These are phyloP conservation scores for Yamadazyma spencermartinsiae DNA, from an alignment of 1,139 yeast genomes.

Conservation along the genomic window DNA sequence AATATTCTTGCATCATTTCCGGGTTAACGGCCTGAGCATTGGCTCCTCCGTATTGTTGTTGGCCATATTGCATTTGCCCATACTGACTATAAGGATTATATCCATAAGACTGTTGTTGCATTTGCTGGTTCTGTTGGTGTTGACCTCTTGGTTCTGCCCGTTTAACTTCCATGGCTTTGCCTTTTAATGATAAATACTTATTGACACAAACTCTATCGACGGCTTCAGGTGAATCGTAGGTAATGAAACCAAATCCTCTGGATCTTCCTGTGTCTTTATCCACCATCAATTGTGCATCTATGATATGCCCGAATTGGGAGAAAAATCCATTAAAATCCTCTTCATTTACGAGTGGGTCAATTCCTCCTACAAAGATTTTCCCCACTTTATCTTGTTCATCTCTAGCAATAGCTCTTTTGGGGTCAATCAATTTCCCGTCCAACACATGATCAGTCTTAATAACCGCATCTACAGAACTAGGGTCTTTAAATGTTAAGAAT, in stretches of 20 bases:
- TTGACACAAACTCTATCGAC: slow-evolving; percentile 89
- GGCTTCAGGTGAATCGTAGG: slow-evolving; percentile 94
- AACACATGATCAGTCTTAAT: slow-evolving; percentile 84
- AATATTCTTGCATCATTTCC: slow-evolving; percentile 85
- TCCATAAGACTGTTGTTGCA: slow-evolving; percentile 31
- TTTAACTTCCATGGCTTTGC: slow-evolving; percentile 92
- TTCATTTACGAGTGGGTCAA: slow-evolving; percentile 93
- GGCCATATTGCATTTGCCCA: slow-evolving; percentile 24
- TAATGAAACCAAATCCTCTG: slow-evolving; percentile 96
- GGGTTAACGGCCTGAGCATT: slow-evolving; percentile 58
- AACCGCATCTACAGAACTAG: slow-evolving; percentile 84
- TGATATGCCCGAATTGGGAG: slow-evolving; percentile 86
- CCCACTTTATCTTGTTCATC: slow-evolving; percentile 98
- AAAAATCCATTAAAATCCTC: slow-evolving; percentile 87
- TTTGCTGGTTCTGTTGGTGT: slow-evolving; percentile 41
- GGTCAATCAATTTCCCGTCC: slow-evolving; percentile 97
- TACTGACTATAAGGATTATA: slow-evolving; percentile 40
- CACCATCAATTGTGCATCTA: slow-evolving; percentile 96
- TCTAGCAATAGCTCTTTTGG: slow-evolving; percentile 96
- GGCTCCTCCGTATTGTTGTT: slow-evolving; percentile 32
- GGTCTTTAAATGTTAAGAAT: slow-evolving; percentile 82
- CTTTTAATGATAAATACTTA: slow-evolving; percentile 80
- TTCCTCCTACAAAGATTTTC: slow-evolving; percentile 97
- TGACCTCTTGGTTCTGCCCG: slow-evolving; percentile 93
- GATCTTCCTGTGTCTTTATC: slow-evolving; percentile 98